These are phyloP conservation scores for Backusella australiensis DNA, from an alignment of 192 early-diverging fungal genomes.

Conservation along the genomic window DNA sequence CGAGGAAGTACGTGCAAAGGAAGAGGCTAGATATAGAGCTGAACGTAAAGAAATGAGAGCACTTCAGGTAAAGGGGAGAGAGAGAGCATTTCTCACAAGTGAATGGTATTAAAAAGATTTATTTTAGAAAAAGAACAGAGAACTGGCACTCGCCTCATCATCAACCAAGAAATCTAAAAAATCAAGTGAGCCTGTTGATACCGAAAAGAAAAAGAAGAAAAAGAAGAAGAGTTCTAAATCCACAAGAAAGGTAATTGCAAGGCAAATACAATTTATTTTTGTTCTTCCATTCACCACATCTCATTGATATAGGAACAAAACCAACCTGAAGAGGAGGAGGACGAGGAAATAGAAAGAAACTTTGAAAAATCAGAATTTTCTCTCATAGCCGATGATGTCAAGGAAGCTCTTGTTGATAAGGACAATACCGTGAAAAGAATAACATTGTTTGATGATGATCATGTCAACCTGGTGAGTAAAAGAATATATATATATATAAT, in stretches of 20 bases:
- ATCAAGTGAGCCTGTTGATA: neutral
- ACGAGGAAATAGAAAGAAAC: neutral
- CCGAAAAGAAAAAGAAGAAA: slow-evolving; percentile 21
- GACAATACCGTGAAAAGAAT: neutral
- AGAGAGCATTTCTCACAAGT: neutral
- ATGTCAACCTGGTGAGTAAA: neutral
- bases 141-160: neutral
- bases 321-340: neutral
- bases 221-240: neutral
- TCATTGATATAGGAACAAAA: neutral
- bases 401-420: slow-evolving; percentile 3
- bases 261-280: neutral
- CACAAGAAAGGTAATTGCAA: neutral
- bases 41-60: slow-evolving; percentile 29
- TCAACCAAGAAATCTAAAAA: slow-evolving; percentile 1
- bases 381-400: slow-evolving; percentile 1
- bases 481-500: neutral
- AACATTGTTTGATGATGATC: neutral
- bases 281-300: neutral
- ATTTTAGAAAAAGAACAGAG: slow-evolving; percentile 7
- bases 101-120: neutral
- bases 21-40: slow-evolving; percentile 40
- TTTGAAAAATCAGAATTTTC: neutral
- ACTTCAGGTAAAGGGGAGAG: neutral
- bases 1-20: slow-evolving; percentile 48